These are phyloP conservation scores for Striga asiatica DNA, from an alignment of 257 asterid genomes.

Conservation along the genomic window DNA sequence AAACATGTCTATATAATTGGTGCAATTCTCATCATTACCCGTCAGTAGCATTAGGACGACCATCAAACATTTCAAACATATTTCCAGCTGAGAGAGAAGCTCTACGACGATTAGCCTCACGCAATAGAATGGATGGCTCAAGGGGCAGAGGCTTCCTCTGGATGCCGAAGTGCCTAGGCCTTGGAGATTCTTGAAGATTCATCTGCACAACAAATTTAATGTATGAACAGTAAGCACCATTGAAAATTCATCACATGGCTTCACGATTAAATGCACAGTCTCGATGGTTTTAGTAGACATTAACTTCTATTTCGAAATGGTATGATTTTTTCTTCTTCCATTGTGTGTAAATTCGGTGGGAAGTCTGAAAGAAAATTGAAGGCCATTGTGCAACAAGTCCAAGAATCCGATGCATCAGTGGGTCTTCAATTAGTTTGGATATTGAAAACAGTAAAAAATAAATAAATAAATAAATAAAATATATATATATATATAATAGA, in stretches of 20 bases:
- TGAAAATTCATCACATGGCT: not conserved
- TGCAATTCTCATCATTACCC: constrained; percentile 40
- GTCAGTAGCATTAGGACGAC: constrained; percentile 49
- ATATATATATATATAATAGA: not conserved
- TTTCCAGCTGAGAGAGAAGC: constrained; percentile 99
- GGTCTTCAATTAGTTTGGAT: not conserved
- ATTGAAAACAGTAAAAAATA: not conserved
- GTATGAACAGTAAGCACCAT: constrained; percentile 6
- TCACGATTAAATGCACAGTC: not conserved
- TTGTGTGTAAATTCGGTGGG: no score
- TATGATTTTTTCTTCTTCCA: no score
- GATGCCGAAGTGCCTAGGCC: constrained; percentile 74
- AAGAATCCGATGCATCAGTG: not conserved
- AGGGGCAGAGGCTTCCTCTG: constrained; percentile 95
- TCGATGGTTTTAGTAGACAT: not conserved
- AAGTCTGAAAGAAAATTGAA: not conserved
- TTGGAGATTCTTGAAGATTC: constrained; percentile 78
- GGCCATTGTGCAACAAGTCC: constrained; percentile 2
- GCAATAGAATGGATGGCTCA: constrained; percentile 90
- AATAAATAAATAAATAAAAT: not conserved
- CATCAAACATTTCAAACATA: constrained; percentile 70
- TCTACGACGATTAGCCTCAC: constrained; percentile 97
- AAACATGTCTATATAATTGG: constrained; percentile 9
- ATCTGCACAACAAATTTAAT: constrained; percentile 34
- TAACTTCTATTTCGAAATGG: not conserved